These are phyloP conservation scores for Viola odorata DNA, from an alignment of 345 rosid species.

Conservation along the genomic window DNA sequence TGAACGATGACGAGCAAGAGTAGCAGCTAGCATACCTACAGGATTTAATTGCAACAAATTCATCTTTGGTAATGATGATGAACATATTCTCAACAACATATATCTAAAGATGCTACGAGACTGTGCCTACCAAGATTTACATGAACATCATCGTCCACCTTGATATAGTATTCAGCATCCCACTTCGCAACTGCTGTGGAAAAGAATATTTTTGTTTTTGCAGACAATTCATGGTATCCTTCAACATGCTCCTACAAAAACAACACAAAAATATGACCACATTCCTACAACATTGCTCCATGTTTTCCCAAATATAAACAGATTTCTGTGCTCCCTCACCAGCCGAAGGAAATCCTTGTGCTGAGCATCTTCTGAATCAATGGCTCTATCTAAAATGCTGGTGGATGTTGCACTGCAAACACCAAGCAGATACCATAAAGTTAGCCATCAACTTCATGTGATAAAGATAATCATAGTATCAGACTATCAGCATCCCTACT, in stretches of 20 bases:
- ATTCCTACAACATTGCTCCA: not conserved
- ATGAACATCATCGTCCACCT: slow-evolving; percentile 98
- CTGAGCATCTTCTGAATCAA: slow-evolving; percentile 92
- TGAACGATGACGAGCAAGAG: slow-evolving; percentile 81
- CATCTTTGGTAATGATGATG: slow-evolving; percentile 3
- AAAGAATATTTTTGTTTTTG: slow-evolving; percentile 91
- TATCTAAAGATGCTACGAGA: not conserved
- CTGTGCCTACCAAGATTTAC: slow-evolving; percentile 77
- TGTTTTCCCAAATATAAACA: not conserved
- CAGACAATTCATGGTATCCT: slow-evolving; percentile 96
- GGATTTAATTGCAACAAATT: slow-evolving; percentile 8
- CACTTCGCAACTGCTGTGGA: slow-evolving; percentile 87
- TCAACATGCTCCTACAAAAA: slow-evolving; percentile 79
- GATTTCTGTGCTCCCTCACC: slow-evolving; percentile 34
- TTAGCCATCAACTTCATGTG: no score
- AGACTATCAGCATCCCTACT: no score
- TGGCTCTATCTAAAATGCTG: slow-evolving; percentile 92
- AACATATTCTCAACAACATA: not conserved
- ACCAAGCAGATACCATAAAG: not conserved
- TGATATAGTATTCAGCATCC: slow-evolving; percentile 93
- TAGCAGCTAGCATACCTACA: slow-evolving; percentile 76
- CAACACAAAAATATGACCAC: slow-evolving; percentile 4
- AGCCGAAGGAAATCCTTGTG: slow-evolving; percentile 96
- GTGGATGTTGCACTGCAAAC: slow-evolving; percentile 81
- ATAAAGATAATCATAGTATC: no score